Evolutionary conservation across 495 filamentous ascomycete species (phyloP), one percentile per base, ranked within the genome.

Genomic region (Usnea hakonensis): DNA sequence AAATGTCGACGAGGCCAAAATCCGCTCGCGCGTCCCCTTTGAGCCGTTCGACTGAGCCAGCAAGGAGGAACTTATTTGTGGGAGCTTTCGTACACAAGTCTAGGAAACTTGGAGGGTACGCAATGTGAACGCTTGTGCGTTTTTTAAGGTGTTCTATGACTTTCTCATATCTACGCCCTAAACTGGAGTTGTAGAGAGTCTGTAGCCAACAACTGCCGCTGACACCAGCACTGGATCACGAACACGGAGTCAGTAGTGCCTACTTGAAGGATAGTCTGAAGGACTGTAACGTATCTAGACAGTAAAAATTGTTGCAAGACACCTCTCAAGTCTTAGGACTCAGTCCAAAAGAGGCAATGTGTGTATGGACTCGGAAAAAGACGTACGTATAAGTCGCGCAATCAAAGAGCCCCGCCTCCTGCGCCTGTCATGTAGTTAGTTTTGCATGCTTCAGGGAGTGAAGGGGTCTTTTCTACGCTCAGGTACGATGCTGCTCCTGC

Each of bases 181-280:
- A 77, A 3, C 88, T 88, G n/a, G 92, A 95, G 66, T 91, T 85
- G 70, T 89, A 97, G 11, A 98, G 78, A 3, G 90, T 80, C 72
- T 97, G 92, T 36, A 97, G 76, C 94, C 94, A 98, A 71, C 94
- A 97, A 65, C 89, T 94, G 5, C 94, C 94, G 68, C 89, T 93
- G 19, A 98, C 94, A 10, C 94, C 94, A 30, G 94, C 90, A 28
- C 35, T 57, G 54, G 5, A 38, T 13, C 0, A 26, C 2, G 5
- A 0, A 38, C 3, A 16, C 7, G 33, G 21, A 57, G 37, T 57
- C 33, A 57, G 35, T 72, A 95, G 87, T 33, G 87, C 79, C 5
- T 33, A 32, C 11, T 32, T 19, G 6, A 32, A 19, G 14, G 48
- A 6, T 52, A 2, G 32, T 52, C 8, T 17, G 5, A 0, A 32